Conservation (phyloP, 2,329 filamentous ascomycete genomes). For the Zasmidium cellare region DNA sequence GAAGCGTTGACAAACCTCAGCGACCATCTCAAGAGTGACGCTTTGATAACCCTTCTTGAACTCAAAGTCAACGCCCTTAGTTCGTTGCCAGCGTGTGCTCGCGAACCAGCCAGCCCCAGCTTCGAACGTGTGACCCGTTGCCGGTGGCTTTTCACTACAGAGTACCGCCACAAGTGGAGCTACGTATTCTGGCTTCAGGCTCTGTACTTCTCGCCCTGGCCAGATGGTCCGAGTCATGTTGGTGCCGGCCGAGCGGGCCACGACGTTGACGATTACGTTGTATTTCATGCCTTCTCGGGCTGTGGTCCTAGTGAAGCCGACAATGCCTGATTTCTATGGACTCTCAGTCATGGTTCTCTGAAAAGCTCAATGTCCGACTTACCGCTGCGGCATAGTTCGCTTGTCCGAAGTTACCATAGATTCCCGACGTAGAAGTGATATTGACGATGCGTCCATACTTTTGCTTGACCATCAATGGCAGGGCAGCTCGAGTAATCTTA, state of each 20-base stretch:
- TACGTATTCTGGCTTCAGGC: constrained; percentile 97
- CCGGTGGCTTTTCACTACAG: constrained; percentile 76
- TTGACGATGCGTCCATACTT: constrained; percentile 96
- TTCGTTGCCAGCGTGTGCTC: constrained; percentile 88
- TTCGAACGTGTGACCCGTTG: constrained; percentile 85
- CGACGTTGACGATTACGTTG: constrained; percentile 96
- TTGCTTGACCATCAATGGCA: constrained; percentile 95
- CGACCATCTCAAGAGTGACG: constrained; percentile 18
- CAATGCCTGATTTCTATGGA: constrained; percentile 66
- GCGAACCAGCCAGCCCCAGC: constrained; percentile 91
- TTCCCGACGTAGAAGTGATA: constrained; percentile 91
- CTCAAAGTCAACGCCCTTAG: constrained; percentile 78
- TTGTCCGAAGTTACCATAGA: constrained; percentile 98
- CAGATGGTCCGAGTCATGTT: constrained; percentile 90
- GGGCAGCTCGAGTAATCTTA: constrained; percentile 93
- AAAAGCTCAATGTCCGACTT: no score
- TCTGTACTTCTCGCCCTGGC: constrained; percentile 92
- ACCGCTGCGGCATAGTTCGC: constrained; percentile 79
- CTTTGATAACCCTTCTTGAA: constrained; percentile 15
- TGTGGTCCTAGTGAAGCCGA: constrained; percentile 88
- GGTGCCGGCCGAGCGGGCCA: constrained; percentile 93
- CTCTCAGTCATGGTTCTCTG: no score
- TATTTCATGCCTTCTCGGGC: constrained; percentile 92
- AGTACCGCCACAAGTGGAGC: constrained; percentile 87
- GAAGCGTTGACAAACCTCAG: constrained; percentile 11